These are phyloP conservation scores for Aspergillus sp. DNA, from an alignment of 2,329 filamentous ascomycete species.

Conservation along the genomic window DNA sequence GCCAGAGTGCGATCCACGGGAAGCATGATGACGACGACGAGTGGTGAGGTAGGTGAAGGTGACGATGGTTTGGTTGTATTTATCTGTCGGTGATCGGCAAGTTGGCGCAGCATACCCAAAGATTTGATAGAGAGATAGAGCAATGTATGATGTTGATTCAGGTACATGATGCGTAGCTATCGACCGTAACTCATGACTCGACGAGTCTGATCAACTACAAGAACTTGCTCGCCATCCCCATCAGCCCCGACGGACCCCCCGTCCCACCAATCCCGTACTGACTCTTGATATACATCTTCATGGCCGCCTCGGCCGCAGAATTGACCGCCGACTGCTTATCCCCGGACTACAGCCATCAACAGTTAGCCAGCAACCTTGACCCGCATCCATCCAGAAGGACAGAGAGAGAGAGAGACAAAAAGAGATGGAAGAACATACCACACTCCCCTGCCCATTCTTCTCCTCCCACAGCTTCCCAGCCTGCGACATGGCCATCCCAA, in stretches of 20 bases:
- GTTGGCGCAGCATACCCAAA: too few relatives aligned
- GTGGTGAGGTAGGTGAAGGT: too few relatives aligned
- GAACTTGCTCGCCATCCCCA: slow-evolving; percentile 55
- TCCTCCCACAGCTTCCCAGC: slow-evolving; percentile 67
- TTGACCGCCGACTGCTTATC: slow-evolving; percentile 75
- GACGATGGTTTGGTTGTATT: too few relatives aligned
- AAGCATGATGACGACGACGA: slow-evolving; percentile 61
- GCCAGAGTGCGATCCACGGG: slow-evolving; percentile 67
- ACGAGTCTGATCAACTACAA: too few relatives aligned
- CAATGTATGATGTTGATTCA: too few relatives aligned
- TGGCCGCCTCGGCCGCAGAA: slow-evolving; percentile 71
- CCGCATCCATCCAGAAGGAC: too few relatives aligned
- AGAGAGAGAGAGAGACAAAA: too few relatives aligned
- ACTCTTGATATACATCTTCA: slow-evolving; percentile 86
- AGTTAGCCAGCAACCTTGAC: too few relatives aligned
- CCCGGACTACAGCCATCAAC: slow-evolving; percentile 33
- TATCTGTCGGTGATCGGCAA: too few relatives aligned
- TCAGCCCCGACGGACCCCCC: slow-evolving; percentile 41
- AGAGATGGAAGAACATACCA: slow-evolving; percentile 29
- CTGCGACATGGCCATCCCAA: slow-evolving; percentile 80
- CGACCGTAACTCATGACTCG: too few relatives aligned
- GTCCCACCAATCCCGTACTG: slow-evolving; percentile 46
- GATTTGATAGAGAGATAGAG: too few relatives aligned
- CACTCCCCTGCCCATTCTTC: slow-evolving; percentile 47
- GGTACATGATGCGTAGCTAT: too few relatives aligned